Conservation (phyloP, 108 stramenopile species). For the Conticribra guillardii region DNA sequence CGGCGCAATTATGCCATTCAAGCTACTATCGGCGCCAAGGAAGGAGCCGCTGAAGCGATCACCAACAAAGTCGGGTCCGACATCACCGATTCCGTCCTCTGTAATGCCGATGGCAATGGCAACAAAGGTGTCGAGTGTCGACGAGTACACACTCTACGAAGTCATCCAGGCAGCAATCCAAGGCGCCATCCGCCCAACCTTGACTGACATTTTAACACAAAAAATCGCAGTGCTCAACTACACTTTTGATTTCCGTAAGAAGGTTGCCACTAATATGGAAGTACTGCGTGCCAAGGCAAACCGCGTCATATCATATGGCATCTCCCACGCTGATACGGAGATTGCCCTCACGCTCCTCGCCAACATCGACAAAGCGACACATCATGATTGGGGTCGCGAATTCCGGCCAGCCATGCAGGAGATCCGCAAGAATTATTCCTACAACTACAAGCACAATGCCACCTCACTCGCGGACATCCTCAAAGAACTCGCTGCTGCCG, state of each 20-base stretch:
- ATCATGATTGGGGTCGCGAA: conserved; percentile 3
- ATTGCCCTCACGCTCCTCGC: not conserved
- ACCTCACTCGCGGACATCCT: not conserved
- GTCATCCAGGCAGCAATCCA: not conserved
- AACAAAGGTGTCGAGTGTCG: not conserved
- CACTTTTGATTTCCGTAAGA: not conserved
- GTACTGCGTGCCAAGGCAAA: not conserved
- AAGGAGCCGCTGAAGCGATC: not conserved
- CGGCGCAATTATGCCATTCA: not conserved
- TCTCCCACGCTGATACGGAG: not conserved
- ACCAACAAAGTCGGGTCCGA: not conserved
- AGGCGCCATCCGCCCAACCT: conserved; percentile 1
- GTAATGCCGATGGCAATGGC: not conserved
- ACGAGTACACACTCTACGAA: conserved; percentile 1
- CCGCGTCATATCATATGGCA: not conserved
- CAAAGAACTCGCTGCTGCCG: too few relatives aligned
- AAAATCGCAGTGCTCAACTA: not conserved
- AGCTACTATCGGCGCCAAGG: not conserved
- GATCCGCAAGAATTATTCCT: not conserved
- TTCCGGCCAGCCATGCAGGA: conserved; percentile 3
- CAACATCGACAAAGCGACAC: not conserved
- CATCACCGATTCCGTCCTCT: not conserved
- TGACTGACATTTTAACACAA: not conserved
- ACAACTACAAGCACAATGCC: not conserved
- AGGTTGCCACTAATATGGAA: conserved; percentile 10